phyloP scores from a whole-genome alignment of 1,284 basidiomycete genomes.

The Phaffia rhodozyma region DNA sequence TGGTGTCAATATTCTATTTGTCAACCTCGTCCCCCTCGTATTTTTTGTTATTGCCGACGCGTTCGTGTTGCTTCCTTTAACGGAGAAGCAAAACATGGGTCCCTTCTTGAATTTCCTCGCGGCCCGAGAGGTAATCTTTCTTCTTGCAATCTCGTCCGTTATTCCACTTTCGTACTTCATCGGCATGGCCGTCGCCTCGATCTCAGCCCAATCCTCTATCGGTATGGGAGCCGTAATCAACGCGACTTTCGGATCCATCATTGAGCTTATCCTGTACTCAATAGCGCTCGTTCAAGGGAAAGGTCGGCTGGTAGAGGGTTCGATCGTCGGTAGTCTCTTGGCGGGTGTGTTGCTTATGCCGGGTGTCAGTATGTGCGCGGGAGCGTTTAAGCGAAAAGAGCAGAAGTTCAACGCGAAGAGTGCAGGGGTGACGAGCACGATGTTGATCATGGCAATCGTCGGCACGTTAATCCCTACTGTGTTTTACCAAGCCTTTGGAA shows the following conservation, averaged over 20 bases:
- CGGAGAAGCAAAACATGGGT: conserved; percentile 52
- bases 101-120: conserved; percentile 58
- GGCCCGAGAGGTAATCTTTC: conserved; percentile 68
- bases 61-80: conserved; percentile 62
- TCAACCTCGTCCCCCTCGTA: conserved; percentile 87
- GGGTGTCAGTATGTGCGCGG: conserved; percentile 91
- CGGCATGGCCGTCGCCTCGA: conserved; percentile 98
- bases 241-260: conserved; percentile 94
- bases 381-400: conserved; percentile 82
- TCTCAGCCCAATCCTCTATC: conserved; percentile 93
- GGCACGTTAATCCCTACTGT: conserved; percentile 89
- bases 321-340: conserved; percentile 84
- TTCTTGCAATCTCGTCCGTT: conserved; percentile 75
- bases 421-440: conserved; percentile 96
- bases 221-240: conserved; percentile 99
- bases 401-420: conserved; percentile 97
- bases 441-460: conserved; percentile 99
- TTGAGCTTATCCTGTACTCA: conserved; percentile 89
- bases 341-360: conserved; percentile 97
- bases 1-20: conserved; percentile 96
- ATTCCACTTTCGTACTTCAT: conserved; percentile 98
- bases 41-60: conserved; percentile 94
- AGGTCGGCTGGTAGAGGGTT: conserved; percentile 90
- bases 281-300: conserved; percentile 83
- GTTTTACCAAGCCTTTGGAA: conserved; percentile 98